Evolutionary conservation across 495 filamentous ascomycete species (phyloP), one percentile per base, ranked within the genome.

Genomic region (Rusavskia elegans): DNA sequence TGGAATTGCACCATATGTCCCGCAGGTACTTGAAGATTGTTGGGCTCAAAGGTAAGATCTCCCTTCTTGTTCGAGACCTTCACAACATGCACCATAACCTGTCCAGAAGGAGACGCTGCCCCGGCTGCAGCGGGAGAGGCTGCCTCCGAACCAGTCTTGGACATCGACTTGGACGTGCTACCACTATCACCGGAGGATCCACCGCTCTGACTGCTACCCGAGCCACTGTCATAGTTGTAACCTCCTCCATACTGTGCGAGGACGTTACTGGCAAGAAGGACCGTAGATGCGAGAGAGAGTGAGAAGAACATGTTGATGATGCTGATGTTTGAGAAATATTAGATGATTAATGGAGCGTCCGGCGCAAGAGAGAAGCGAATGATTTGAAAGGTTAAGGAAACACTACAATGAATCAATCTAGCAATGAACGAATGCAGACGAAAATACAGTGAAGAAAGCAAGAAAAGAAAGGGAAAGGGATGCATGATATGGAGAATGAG

Each of bases 1-100:
- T 76, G 74, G 62, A 77, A 78, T 50, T 77, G 72, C 38, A 78
- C 64, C 48, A 72, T 53, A 35, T 71, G 68, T 10, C 75, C 75
- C 0, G 61, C 55, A 1, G 41, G 54, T 2, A 71, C 75, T 25
- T 55, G 58, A 32, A 77, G 52, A 3, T 59, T 65, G 41, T 68
- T 61, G 9, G 71, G 71, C 11, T 59, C 58, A 53, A 68, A 67
- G 16, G 37, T 49, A 5, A 64, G 56, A 9, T 45, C 48, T 23
- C 57, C 61, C 25, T 64, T 63, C 14, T 59, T 53, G 14, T 61
- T 52, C 37, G 64, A 71, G 45, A 81, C 78, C 37, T 67, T 64
- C 49, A 81, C 75, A 50, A 78, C 71, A 54, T 72, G 70, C 21
- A 76, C 72, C 30, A 57, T 72, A 16, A 61, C 60, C 35, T 44